A percentile compares a stretch with the other conserved stretches of the same genome.
phyloP scores from a whole-genome alignment of 768 basidiomycete species.

The Boletus bicolor region DNA sequence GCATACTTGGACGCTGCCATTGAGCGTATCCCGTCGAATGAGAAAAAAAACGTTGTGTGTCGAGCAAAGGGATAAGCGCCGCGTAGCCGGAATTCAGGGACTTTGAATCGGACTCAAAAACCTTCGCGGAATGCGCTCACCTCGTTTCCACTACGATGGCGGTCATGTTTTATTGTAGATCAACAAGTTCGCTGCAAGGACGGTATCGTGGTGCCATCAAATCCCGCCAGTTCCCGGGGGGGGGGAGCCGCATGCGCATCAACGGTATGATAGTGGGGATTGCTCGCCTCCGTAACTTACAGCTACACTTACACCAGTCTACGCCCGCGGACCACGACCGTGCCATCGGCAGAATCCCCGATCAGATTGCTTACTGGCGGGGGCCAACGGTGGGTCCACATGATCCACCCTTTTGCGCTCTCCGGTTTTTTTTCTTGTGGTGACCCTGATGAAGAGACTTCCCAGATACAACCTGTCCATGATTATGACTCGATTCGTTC shows the following conservation, averaged over 20 bases:
- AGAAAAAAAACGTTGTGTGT: not conserved
- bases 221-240: not conserved
- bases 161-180: not conserved
- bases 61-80: not conserved
- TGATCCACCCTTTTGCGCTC: not conserved
- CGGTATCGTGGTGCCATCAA: not conserved
- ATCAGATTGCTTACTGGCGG: not conserved
- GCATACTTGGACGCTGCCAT: conserved; percentile 39
- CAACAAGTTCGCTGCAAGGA: not conserved
- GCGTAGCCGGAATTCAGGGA: not conserved
- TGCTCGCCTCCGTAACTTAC: not conserved
- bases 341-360: not conserved
- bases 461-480: not conserved
- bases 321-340: not conserved
- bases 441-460: not conserved
- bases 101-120: conserved; percentile 22
- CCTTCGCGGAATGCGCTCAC: conserved; percentile 13
- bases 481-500: not conserved
- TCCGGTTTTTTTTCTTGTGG: not conserved
- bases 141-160: no score
- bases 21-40: no score
- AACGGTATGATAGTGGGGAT: not conserved
- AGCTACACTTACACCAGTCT: not conserved
- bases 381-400: not conserved
- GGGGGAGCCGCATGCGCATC: not conserved